Conservation (phyloP, 2,329 filamentous ascomycete species). For the Xylariaceae sp. region DNA sequence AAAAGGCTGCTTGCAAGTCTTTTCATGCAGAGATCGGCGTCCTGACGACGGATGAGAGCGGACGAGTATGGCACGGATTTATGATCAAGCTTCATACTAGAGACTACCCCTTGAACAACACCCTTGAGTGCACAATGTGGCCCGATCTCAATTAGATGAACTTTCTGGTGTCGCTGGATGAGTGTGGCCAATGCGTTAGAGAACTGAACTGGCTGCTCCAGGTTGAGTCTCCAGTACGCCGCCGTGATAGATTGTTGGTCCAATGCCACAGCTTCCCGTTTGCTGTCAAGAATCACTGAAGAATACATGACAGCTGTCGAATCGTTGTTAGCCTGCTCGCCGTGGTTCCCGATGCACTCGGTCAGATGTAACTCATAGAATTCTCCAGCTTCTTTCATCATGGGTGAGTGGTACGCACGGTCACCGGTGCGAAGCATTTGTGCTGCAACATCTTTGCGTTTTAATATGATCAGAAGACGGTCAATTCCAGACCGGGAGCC, state of each 20-base stretch:
- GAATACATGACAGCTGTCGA: no score
- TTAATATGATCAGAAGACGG: not conserved
- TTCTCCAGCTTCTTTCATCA: slow-evolving; percentile 16
- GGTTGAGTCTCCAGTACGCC: slow-evolving; percentile 19
- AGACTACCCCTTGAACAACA: slow-evolving; percentile 29
- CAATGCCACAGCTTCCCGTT: no score
- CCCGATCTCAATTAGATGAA: slow-evolving; percentile 14
- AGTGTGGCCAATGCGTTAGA: not conserved
- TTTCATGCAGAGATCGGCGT: slow-evolving; percentile 3
- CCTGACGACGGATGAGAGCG: slow-evolving; percentile 2
- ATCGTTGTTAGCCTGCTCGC: no score
- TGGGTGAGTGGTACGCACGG: slow-evolving; percentile 15
- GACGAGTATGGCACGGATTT: not conserved
- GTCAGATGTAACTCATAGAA: slow-evolving; percentile 7
- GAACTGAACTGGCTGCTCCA: slow-evolving; percentile 14
- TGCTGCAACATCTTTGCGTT: not conserved
- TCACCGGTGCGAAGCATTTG: not conserved
- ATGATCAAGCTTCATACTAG: not conserved
- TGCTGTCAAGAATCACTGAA: no score
- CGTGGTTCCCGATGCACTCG: slow-evolving; percentile 9
- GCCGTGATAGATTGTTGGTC: not conserved
- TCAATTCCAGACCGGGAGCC: slow-evolving; percentile 2
- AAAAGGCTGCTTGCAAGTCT: slow-evolving; percentile 9
- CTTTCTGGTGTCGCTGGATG: not conserved
- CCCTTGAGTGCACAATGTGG: slow-evolving; percentile 32